phyloP scores from a whole-genome alignment of 2,329 filamentous ascomycete genomes.

The Beauveria varroae region DNA sequence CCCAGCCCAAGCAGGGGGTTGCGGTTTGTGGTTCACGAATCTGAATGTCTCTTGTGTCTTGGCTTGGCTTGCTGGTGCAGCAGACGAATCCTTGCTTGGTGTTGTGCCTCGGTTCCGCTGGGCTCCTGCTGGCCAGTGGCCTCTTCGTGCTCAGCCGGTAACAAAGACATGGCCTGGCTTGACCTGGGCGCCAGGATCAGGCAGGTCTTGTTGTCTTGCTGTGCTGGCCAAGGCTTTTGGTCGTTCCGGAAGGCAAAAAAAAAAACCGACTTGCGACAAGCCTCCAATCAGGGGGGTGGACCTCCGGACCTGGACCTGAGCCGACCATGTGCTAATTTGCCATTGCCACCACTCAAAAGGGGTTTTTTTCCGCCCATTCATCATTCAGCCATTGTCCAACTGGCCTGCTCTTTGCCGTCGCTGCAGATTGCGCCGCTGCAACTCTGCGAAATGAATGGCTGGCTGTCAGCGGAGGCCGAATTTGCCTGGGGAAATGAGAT shows the following conservation, averaged over 20 bases:
- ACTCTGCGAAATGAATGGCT: conserved; percentile 8
- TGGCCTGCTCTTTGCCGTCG: neutral
- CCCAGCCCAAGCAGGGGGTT: neutral
- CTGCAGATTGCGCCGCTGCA: conserved; percentile 6
- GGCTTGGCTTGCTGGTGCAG: neutral
- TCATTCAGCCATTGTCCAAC: no score
- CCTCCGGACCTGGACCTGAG: neutral
- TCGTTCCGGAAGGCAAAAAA: no score
- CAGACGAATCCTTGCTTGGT: conserved; percentile 5
- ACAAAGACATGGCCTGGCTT: conserved; percentile 3
- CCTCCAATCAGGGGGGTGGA: neutral
- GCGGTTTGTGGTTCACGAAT: conserved; percentile 1
- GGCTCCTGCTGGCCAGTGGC: neutral
- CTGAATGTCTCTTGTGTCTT: neutral
- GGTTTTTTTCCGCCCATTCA: neutral
- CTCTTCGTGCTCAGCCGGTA: neutral
- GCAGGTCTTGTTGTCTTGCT: neutral
- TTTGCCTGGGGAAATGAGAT: conserved; percentile 10
- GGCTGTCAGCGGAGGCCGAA: neutral
- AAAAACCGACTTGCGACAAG: no score
- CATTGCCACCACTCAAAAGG: conserved; percentile 4
- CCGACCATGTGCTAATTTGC: conserved; percentile 4
- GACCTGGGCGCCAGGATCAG: neutral
- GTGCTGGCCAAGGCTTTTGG: neutral
- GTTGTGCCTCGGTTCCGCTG: conserved; percentile 1